Evolutionary conservation across 2,329 filamentous ascomycete species (phyloP).

Genomic region (Paradendryphiella salina): DNA sequence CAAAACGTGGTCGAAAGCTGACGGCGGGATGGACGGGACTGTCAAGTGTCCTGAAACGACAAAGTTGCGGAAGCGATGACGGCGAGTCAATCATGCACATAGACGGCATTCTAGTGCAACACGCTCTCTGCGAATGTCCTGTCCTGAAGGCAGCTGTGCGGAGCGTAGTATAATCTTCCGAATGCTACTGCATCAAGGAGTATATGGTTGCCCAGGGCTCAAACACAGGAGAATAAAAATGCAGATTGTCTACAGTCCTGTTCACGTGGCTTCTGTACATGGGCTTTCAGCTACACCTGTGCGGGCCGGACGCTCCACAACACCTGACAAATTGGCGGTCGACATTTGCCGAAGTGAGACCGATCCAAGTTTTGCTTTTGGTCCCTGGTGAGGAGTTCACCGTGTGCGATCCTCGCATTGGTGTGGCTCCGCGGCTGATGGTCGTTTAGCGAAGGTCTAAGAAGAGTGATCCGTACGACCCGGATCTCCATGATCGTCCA

Average conservation of each 20-base stretch:
- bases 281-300: slow-evolving; percentile 21
- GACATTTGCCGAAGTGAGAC: slow-evolving; percentile 8
- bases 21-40: slow-evolving; percentile 5
- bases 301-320: slow-evolving; percentile 23
- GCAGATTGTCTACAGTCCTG: slow-evolving; percentile 1
- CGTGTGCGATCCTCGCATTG: slow-evolving; percentile 4
- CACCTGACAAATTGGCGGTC: slow-evolving; percentile 10
- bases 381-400: slow-evolving; percentile 8
- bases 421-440: slow-evolving; percentile 7
- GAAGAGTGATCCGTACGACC: slow-evolving; percentile 9
- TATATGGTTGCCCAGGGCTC: not conserved
- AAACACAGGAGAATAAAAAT: slow-evolving; percentile 9
- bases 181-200: slow-evolving; percentile 1
- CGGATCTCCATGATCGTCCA: slow-evolving; percentile 16
- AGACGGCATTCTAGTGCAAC: not conserved
- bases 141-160: not conserved
- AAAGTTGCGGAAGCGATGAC: not conserved
- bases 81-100: not conserved
- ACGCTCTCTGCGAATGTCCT: not conserved
- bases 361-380: slow-evolving; percentile 3
- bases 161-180: not conserved
- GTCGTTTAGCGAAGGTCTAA: slow-evolving; percentile 9
- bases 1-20: slow-evolving; percentile 8
- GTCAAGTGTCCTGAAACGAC: slow-evolving; percentile 3
- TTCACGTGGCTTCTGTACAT: slow-evolving; percentile 15